Evolutionary conservation across 23 red algal species (phyloP), one percentile per base, ranked within the genome.

Genomic region (Gracilaria domingensis): DNA sequence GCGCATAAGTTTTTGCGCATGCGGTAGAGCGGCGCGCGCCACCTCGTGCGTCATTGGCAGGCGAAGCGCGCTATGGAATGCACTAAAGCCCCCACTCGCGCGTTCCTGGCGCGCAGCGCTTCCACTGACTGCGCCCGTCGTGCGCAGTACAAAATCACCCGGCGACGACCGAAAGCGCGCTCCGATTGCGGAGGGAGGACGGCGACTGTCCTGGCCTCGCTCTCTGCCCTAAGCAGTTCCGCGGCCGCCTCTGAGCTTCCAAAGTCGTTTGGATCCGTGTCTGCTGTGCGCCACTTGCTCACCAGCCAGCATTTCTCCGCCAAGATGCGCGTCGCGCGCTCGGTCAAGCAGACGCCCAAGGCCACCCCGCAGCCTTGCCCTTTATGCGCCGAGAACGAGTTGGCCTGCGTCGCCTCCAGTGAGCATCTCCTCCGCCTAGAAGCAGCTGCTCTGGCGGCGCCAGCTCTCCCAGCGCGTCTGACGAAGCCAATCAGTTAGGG

Each of bases 221-320:
- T 67, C 20, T 67, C 62, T 16, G 62, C 32, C n/a, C 62, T 8
- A 2, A 67, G 62, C 62, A 33, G 28, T 30, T 33, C 28, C 33
- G 33, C 62, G 9, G 5, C 62, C 62, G 62, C 62, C 17, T 67
- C 62, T 0, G 62, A 67, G 16, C 9, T 2, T 2, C 33, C 62
- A 35, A 40, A 37, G 35, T 29, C 67, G 20, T n/a, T n/a, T 13
- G 38, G 38, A 3, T 12, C 83, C 55, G 75, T 87, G 83, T 65
- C 54, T 23, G 83, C 83, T n/a, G 83, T 87, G 23, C 83, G 83
- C 40, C 83, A 65, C 23, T 57, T 87, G 0, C 83, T 87, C 30
- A 87, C 83, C 30, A 65, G 83, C 12, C 49, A 54, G 17, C 65
- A 87, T 49, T 87, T 65, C 8, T 87, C 83, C 40, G 45, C 83